These are phyloP conservation scores for Moesziomyces aphidis DNA, from an alignment of 1,284 basidiomycete species.

Conservation along the genomic window DNA sequence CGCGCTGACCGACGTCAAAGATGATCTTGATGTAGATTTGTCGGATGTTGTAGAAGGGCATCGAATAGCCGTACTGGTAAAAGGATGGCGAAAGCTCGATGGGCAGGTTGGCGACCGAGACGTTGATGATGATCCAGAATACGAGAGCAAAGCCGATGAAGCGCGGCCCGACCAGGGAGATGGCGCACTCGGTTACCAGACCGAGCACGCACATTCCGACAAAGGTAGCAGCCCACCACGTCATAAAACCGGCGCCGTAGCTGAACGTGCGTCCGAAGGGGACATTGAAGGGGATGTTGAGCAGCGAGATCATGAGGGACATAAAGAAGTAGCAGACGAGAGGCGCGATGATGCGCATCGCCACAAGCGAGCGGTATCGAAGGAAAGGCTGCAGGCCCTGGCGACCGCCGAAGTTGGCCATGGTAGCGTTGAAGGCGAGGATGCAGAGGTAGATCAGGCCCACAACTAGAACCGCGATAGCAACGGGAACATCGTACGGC, in stretches of 20 bases:
- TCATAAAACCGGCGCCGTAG: constrained; percentile 64
- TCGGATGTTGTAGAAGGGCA: constrained; percentile 63
- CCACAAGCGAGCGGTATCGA: constrained; percentile 46
- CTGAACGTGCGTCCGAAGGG: constrained; percentile 50
- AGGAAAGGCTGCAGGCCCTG: constrained; percentile 52
- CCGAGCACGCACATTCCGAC: constrained; percentile 58
- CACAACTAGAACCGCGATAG: constrained; percentile 78
- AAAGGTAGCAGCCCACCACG: constrained; percentile 55
- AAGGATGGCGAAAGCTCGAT: constrained; percentile 48
- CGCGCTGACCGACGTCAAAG: constrained; percentile 55
- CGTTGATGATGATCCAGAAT: constrained; percentile 62
- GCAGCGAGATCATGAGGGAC: constrained; percentile 59
- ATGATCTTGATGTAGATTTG: constrained; percentile 59
- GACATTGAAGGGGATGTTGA: constrained; percentile 62
- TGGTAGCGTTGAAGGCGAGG: constrained; percentile 66
- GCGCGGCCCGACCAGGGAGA: constrained; percentile 52
- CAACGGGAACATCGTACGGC: constrained; percentile 79
- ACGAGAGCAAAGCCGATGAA: constrained; percentile 60
- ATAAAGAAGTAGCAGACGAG: constrained; percentile 51
- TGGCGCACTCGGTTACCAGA: constrained; percentile 51
- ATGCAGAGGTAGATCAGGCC: constrained; percentile 81
- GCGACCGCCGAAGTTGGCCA: constrained; percentile 53
- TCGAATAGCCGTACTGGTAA: constrained; percentile 58
- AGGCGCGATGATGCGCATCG: constrained; percentile 53
- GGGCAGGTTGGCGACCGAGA: constrained; percentile 53